Evolutionary conservation across 1,284 basidiomycete genomes (phyloP), one percentile per base, ranked within the genome.

Genomic region (Sanghuangporus weigelae): DNA sequence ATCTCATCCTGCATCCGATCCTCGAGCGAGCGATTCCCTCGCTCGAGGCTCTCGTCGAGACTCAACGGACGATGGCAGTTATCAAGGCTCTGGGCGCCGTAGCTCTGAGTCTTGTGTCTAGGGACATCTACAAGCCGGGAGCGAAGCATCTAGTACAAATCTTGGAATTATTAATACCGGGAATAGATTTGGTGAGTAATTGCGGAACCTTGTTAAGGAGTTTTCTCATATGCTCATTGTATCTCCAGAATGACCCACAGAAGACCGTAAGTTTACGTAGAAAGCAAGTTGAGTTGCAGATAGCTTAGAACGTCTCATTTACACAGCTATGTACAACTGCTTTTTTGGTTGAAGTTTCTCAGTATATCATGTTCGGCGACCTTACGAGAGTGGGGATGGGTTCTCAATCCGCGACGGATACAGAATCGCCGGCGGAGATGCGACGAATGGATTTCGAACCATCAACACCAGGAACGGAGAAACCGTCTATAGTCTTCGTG

Each of bases 21-120:
- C 77, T 97, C 63, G 93, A 97, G 73, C 82, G 95, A 53, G 91
- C 93, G 5, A 88, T 91, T 14, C 90, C 92, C 3, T 92, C 93
- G 1, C 77, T 98, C 21, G 93, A 96, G 75, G 87, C 90, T 5
- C 76, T 95, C n/a, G 85, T 89, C 19, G 93, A 96, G 88, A 95
- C 93, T 0, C 89, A 95, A 69, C 81, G 93, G 53, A 95, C 93
- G 0, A 84, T 89, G 40, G 88, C 93, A 12, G 88, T 94, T 54
- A 95, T 96, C 71, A 93, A 93, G 68, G 92, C 93, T 0, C 80
- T 97, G 3, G 87, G 90, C 21, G 89, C 92, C 19, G 79, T 95
- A 14, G 86, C 90, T 1, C 86, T 89, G 38, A 88, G 92, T 4
- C 80, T 98, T 50, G 84, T 93, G 8, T 92, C 87, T 44, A 84